A percentile compares a stretch with the other conserved stretches of the same genome.
phyloP scores from a whole-genome alignment of 2,329 filamentous ascomycete species.

The Penicillium oxalicum region DNA sequence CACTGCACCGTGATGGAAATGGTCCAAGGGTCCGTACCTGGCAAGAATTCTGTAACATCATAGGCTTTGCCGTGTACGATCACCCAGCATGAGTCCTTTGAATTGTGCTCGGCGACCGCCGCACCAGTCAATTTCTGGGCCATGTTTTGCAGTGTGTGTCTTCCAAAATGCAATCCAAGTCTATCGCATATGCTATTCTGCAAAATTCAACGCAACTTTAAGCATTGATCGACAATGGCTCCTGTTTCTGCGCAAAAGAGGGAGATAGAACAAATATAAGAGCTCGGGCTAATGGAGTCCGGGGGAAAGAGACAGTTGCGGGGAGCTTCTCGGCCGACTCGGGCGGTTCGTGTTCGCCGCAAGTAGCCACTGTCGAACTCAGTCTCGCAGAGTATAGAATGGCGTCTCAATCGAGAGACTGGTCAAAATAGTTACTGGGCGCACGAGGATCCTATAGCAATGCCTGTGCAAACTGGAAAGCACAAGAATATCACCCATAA shows the following conservation, averaged over 20 bases:
- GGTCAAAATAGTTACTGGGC: not conserved
- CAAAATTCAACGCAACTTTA: not conserved
- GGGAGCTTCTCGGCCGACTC: constrained; percentile 23
- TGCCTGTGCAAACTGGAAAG: no score
- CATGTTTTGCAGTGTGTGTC: constrained; percentile 15
- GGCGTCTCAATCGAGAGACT: not conserved
- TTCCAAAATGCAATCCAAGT: not conserved
- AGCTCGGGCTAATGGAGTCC: constrained; percentile 24
- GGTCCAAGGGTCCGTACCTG: constrained; percentile 43
- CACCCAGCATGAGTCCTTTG: constrained; percentile 81
- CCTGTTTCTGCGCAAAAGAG: no score
- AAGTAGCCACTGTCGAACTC: not conserved
- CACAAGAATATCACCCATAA: no score
- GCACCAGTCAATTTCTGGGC: constrained; percentile 45
- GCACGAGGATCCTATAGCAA: no score
- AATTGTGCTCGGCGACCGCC: constrained; percentile 68
- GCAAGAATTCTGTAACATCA: constrained; percentile 85
- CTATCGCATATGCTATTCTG: not conserved
- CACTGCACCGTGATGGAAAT: not conserved
- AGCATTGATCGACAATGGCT: no score
- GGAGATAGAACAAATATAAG: not conserved
- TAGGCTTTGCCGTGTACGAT: constrained; percentile 83
- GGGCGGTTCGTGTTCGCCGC: constrained; percentile 1
- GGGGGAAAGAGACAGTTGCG: constrained; percentile 17
- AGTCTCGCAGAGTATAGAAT: not conserved